These are phyloP conservation scores for Ogataea dorogensis DNA, from an alignment of 805 yeast species.

Conservation along the genomic window DNA sequence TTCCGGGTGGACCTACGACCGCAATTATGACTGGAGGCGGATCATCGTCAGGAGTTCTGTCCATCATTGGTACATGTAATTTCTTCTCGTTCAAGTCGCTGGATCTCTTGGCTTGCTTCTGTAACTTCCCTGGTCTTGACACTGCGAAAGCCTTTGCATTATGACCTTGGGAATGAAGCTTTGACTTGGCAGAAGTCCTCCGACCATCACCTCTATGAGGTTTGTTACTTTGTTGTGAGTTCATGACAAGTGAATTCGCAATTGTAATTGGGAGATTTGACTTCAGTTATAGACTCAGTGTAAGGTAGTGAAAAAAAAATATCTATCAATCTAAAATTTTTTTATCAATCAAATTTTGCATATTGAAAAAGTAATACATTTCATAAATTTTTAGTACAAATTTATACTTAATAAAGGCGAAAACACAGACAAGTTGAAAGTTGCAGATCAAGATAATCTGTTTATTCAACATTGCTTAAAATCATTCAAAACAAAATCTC, in stretches of 20 bases:
- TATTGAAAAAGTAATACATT: too few species aligned
- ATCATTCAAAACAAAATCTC: slow-evolving; percentile 3
- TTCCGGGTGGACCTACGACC: slow-evolving; percentile 98
- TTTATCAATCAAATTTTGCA: not conserved
- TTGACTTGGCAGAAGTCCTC: slow-evolving; percentile 71
- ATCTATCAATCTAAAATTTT: not conserved
- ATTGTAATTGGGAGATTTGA: too few species aligned
- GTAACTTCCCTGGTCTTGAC: slow-evolving; percentile 81
- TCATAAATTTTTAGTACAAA: not conserved
- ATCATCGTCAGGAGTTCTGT: slow-evolving; percentile 94
- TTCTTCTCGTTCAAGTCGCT: slow-evolving; percentile 81
- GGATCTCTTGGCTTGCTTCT: slow-evolving; percentile 77
- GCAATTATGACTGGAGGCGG: slow-evolving; percentile 97
- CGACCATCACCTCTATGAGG: slow-evolving; percentile 65
- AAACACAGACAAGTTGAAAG: not conserved
- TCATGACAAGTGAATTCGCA: too few species aligned
- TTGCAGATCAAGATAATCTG: not conserved
- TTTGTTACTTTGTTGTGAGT: slow-evolving; percentile 51
- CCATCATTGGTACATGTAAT: slow-evolving; percentile 96
- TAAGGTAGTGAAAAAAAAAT: too few species aligned
- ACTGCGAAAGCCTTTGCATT: slow-evolving; percentile 85
- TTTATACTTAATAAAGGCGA: slow-evolving; percentile 1
- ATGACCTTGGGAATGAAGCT: slow-evolving; percentile 81
- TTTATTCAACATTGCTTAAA: not conserved
- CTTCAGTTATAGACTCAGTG: too few species aligned